Evolutionary conservation across 176 grass and related monocot species (phyloP), one percentile per base, ranked within the genome.

Genomic region (Aegilops speltoides): DNA sequence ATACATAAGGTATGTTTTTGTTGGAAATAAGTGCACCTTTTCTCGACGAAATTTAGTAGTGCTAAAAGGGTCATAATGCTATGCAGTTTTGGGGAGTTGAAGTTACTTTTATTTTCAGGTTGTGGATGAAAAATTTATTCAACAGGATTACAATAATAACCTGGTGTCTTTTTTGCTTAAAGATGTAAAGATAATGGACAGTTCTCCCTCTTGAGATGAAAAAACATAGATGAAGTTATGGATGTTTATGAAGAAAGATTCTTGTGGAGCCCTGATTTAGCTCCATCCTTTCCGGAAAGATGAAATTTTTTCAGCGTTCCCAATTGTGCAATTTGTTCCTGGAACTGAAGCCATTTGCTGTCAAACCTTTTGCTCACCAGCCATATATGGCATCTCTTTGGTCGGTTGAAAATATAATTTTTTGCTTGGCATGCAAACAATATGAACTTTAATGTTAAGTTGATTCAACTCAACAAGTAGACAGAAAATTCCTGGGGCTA

Each of bases 121-220:
- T 79, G 75, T 95, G 19, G 86, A 94, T 84, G 76, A 85, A 60
- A 52, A 87, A 76, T 59, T 87, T 68, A 87, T 80, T 76, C 85
- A 87, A 73, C 68, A 92, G 71, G 93, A 98, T 62, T 92, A 91
- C 72, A 87, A 31, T 79, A 83, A 88, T 66, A 86, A 76, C 45
- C 28, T 29, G 86, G 16, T 50, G 46, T 50, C 46, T 50, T 50
- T 15, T 98, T 89, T 22, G 37, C 85, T 98, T 77, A 88, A 88
- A 93, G 88, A 89, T 81, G 78, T 86, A 34, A 95, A 73, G 88
- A 90, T 95, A 92, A 33, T 34, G 38, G 17, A 28, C 6, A 3
- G n/a, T 36, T 38, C 8, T 16, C 4, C 67, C 60, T 50, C 0
- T 50, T 50, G 46, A 50, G 46, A 50, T 50, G 46, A 50, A 16